Base-by-base conservation (phyloP, 1,284 basidiomycete genomes). In the Pseudomicrostroma phylloplanum region DNA sequence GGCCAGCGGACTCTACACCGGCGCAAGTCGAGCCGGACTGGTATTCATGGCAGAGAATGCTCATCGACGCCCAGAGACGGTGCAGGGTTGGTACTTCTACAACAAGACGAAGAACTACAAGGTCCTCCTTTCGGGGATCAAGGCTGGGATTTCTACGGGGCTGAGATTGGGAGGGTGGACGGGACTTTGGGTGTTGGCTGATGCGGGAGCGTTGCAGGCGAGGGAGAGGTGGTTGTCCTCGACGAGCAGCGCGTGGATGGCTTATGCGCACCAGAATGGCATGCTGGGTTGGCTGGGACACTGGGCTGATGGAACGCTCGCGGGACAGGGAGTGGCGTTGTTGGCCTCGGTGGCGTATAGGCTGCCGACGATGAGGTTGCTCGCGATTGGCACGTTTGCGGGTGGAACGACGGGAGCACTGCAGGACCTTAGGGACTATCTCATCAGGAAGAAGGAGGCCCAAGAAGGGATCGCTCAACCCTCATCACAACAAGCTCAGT, bases 51-150 rank as follows among this genome's bases (percentile, higher is more conserved):
- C 77, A 0, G 77, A 79, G 58, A 79, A 79, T 62, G 76, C 77
- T 2, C 77, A 79, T 43, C 65, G 76, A 1, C 59, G 69, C 21
- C 77, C 77, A 1, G 68, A 71, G 42, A 79, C 77, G 13, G 76
- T 77, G 9, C 77, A 79, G 41, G 77, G 77, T 6, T 79, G 77
- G 77, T 79, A 76, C 65, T 79, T 79, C 57, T 79, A 79, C 66
- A 74, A 74, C 56, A 79, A 79, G 68, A 79, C 77, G 13, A 79
- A 77, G 65, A 76, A 78, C 61, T 78, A 78, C 65, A 68, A 66
- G 54, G 71, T 78, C 56, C 57, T 78, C 48, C 59, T 77, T 8
- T 68, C 70, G 6, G 76, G 70, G 1, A 62, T 67, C 6, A 67
- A 67, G 21, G 72, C 68, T 11, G 76, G 76, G 1, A 19, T 65